These are phyloP conservation scores for Lepiota brunneoincarnata DNA, from an alignment of 768 basidiomycete species.

Conservation along the genomic window DNA sequence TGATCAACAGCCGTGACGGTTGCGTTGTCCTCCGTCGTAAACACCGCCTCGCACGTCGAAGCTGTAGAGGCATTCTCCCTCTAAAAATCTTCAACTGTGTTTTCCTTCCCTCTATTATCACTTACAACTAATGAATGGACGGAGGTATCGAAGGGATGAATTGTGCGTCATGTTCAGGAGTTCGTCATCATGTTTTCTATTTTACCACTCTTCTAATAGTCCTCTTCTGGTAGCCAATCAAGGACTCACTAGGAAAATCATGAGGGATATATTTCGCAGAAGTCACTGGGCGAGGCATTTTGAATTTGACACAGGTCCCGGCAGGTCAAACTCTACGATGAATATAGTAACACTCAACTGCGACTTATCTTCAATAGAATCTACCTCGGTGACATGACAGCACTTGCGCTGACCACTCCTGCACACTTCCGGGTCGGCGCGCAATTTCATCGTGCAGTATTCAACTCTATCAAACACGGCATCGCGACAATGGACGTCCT, in stretches of 20 bases:
- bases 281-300: constrained; percentile 92
- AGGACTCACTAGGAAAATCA: constrained; percentile 77
- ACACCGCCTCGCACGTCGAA: no score
- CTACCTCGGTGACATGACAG: constrained; percentile 81
- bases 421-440: constrained; percentile 90
- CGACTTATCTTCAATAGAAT: constrained; percentile 62
- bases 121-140: no score
- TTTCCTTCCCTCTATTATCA: no score
- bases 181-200: constrained; percentile 27
- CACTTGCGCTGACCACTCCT: constrained; percentile 78
- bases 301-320: constrained; percentile 75
- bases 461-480: constrained; percentile 85
- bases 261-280: constrained; percentile 89
- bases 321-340: constrained; percentile 71
- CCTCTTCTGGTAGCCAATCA: constrained; percentile 60
- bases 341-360: constrained; percentile 79
- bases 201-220: background rate
- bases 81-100: no score
- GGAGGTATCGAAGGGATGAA: constrained; percentile 79
- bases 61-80: no score
- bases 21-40: no score
- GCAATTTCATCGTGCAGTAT: constrained; percentile 87
- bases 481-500: constrained; percentile 98
- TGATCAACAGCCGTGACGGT: no score
- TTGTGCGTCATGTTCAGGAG: constrained; percentile 86